Conservation (phyloP, 2,329 filamentous ascomycete genomes). For the Ramularia collo-cygni region DNA sequence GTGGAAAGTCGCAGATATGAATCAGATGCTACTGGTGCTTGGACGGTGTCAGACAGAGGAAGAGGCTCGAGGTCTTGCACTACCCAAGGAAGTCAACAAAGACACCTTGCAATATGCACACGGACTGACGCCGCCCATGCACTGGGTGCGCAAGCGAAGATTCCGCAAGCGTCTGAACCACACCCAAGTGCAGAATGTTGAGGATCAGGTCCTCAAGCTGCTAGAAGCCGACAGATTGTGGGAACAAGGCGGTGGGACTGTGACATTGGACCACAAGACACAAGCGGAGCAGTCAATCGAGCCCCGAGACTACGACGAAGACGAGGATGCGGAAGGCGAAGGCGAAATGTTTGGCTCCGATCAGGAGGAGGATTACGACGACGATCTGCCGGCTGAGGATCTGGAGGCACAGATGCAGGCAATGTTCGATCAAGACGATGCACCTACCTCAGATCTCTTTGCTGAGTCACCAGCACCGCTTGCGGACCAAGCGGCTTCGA, state of each 20-base stretch:
- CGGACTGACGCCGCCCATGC: conserved; percentile 81
- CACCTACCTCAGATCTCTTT: conserved; percentile 21
- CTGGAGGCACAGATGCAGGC: conserved; percentile 30
- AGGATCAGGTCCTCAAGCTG: conserved; percentile 68
- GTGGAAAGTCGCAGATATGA: conserved; percentile 83
- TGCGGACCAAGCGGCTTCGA: conserved; percentile 22
- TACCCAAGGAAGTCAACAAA: conserved; percentile 66
- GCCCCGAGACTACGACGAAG: conserved; percentile 32
- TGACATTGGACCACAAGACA: conserved; percentile 7
- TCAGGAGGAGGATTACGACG: conserved; percentile 37
- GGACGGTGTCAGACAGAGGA: conserved; percentile 55
- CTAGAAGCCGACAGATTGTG: conserved; percentile 57
- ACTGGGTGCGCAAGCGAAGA: conserved; percentile 71
- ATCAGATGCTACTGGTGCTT: conserved; percentile 80
- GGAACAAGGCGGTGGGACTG: conserved; percentile 44
- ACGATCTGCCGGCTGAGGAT: conserved; percentile 19
- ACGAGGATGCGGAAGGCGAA: conserved; percentile 40
- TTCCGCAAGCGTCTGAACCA: conserved; percentile 79
- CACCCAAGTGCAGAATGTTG: conserved; percentile 77
- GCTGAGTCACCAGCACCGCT: conserved; percentile 24
- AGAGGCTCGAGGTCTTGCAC: conserved; percentile 44
- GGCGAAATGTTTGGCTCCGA: conserved; percentile 31
- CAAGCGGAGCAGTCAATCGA: conserved; percentile 29
- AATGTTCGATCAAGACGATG: conserved; percentile 33
- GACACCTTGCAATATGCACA: conserved; percentile 69